A percentile compares a stretch with the other conserved stretches of the same genome.
Evolutionary conservation across 805 yeast genomes (phyloP).

Genomic region (Suhomyces sp.): DNA sequence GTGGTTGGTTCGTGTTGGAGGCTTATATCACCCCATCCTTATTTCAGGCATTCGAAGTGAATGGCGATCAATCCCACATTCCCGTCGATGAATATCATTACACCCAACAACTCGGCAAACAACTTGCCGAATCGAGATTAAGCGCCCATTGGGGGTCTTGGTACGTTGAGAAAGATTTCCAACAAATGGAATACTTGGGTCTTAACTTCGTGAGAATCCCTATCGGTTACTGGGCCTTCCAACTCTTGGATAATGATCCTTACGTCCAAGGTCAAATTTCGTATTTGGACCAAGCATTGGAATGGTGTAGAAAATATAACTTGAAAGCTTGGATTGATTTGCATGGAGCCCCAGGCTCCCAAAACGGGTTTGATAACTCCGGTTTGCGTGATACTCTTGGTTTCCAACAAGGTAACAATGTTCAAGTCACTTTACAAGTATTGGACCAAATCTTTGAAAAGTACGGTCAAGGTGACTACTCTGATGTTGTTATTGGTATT

Average conservation of each 20-base stretch:
- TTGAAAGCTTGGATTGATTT: slow-evolving; percentile 73
- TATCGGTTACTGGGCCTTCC: slow-evolving; percentile 93
- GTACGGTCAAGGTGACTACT: slow-evolving; percentile 61
- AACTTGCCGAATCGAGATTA: slow-evolving; percentile 51
- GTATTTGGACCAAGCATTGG: slow-evolving; percentile 72
- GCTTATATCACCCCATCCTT: slow-evolving; percentile 83
- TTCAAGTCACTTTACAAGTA: slow-evolving; percentile 54
- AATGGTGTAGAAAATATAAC: slow-evolving; percentile 62
- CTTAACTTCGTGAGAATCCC: slow-evolving; percentile 88
- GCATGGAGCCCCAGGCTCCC: slow-evolving; percentile 84
- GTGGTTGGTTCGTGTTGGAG: slow-evolving; percentile 90
- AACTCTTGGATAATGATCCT: slow-evolving; percentile 64
- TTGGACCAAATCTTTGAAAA: slow-evolving; percentile 54
- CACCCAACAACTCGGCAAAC: slow-evolving; percentile 58
- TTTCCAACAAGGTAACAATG: slow-evolving; percentile 59
- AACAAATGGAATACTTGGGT: slow-evolving; percentile 57
- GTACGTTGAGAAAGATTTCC: slow-evolving; percentile 72
- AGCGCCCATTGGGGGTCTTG: slow-evolving; percentile 76
- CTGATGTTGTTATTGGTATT: slow-evolving; percentile 77
- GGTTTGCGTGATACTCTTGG: slow-evolving; percentile 67
- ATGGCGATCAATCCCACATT: slow-evolving; percentile 37
- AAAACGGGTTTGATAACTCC: slow-evolving; percentile 87
- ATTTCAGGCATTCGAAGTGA: slow-evolving; percentile 57
- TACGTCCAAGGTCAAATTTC: slow-evolving; percentile 79
- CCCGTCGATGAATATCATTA: slow-evolving; percentile 87